phyloP scores from a whole-genome alignment of 495 filamentous ascomycete species.

The Rostrohypoxylon terebratum region DNA sequence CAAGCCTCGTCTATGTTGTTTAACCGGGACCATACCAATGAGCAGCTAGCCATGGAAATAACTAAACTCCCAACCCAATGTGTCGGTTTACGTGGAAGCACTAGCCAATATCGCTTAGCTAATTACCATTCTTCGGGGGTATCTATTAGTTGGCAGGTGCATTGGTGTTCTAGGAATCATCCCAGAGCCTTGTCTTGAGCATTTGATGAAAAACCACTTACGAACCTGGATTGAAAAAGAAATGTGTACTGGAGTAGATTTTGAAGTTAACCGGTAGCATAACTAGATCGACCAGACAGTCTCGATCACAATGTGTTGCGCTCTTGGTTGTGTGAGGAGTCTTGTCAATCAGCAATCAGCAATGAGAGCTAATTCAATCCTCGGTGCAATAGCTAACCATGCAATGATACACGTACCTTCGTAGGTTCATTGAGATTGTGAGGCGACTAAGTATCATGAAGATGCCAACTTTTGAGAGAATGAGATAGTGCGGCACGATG shows the following conservation, averaged over 20 bases:
- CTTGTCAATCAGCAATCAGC: background rate
- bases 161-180: background rate
- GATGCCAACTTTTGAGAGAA: background rate
- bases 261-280: background rate
- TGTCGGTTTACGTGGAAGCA: constrained; percentile 3
- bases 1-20: constrained; percentile 3
- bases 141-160: background rate
- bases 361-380: background rate
- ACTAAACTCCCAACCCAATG: background rate
- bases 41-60: constrained; percentile 2
- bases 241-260: background rate
- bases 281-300: background rate
- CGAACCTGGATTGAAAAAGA: background rate
- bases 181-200: background rate
- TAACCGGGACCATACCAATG: constrained; percentile 1
- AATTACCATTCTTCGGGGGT: background rate
- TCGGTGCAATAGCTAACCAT: no score
- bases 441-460: background rate
- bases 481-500: background rate
- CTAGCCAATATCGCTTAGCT: background rate
- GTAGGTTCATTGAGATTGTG: background rate
- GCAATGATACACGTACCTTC: no score
- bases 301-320: background rate
- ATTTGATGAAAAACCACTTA: background rate
- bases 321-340: background rate